Evolutionary conservation across 768 basidiomycete species (phyloP).

Genomic region (Termitomyces sp.): DNA sequence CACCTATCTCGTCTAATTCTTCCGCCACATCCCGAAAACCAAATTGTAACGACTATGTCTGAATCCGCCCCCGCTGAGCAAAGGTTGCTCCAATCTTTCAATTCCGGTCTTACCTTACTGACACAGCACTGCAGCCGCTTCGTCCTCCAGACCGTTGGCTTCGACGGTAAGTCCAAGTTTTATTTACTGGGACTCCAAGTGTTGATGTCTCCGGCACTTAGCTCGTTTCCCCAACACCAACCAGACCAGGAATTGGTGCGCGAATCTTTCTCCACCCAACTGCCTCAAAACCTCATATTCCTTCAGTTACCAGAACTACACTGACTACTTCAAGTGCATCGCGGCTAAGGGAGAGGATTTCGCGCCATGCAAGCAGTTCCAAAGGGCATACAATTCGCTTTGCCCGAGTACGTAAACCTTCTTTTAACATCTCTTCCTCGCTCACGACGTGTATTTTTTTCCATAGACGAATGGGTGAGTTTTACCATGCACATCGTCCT

Average conservation of each 20-base stretch:
- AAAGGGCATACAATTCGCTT: constrained; percentile 90
- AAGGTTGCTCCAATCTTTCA: constrained; percentile 10
- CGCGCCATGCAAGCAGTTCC: constrained; percentile 99
- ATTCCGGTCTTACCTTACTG: constrained; percentile 8
- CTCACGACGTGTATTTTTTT: background rate
- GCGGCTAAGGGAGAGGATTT: constrained; percentile 97
- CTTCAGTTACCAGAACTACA: constrained; percentile 90
- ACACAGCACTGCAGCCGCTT: constrained; percentile 57
- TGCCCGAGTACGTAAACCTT: constrained; percentile 82
- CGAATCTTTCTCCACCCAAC: background rate
- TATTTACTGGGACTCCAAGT: background rate
- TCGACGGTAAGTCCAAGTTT: constrained; percentile 63
- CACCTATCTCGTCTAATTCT: constrained; percentile 19
- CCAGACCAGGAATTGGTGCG: constrained; percentile 91
- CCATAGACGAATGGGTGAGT: constrained; percentile 84
- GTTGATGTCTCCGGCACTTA: constrained; percentile 25
- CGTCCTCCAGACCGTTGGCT: constrained; percentile 91
- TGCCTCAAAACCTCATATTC: background rate
- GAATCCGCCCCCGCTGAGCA: constrained; percentile 40
- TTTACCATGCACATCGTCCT: constrained; percentile 6
- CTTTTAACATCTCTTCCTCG: background rate
- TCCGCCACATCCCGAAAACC: constrained; percentile 40
- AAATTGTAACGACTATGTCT: constrained; percentile 50
- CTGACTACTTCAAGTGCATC: constrained; percentile 98
- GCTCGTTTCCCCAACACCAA: constrained; percentile 90